Evolutionary conservation across 1,139 yeast genomes (phyloP), one percentile per base, ranked within the genome.

Genomic region (Saccharomyces pastorianus): DNA sequence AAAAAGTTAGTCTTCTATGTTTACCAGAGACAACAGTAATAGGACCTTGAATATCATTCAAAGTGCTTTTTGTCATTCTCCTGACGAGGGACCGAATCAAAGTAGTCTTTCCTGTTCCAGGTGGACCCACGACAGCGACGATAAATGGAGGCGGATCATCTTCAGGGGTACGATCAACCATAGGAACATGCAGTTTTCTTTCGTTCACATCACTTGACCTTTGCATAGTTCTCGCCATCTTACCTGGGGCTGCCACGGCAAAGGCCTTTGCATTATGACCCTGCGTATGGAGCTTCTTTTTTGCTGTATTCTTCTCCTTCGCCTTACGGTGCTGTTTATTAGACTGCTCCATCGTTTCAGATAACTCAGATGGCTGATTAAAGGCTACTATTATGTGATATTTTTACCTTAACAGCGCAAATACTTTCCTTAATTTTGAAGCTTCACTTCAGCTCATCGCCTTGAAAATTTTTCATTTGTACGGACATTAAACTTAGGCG

Each of bases 11-110:
- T 66, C 99, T 80, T 69, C 98, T 81, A 64, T 96, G 81, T 69
- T 95, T 95, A 55, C 99, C 98, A 59, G 96, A 85, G 14, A 95
- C 99, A n/a, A 93, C 95, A 0, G 99, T 95, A 53, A 95, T 84
- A 9, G 99, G 99, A 7, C 99, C 99, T 64, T 88, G 88, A 53
- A 95, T 82, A 62, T 93, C 98, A 38, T 81, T 76, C 50, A 95
- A 71, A 0, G 95, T 81, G 29, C 95, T 88, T 71, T 95, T 95
- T n/a, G 98, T 83, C 71, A 88, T 80, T 69, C 97, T 76, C 71
- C 93, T 79, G 11, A 95, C 90, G 57, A 95, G 76, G 8, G 97
- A 90, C 69, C 89, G 86, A 67, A 95, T 89, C 66, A 95, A 77
- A 0, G 99, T 93, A 20, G 97, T 83, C 69, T 95, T 95, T 60